Evolutionary conservation across 352 stramenopile genomes (phyloP), one percentile per base, ranked within the genome.

Genomic region (Globisporangium okanoganense): DNA sequence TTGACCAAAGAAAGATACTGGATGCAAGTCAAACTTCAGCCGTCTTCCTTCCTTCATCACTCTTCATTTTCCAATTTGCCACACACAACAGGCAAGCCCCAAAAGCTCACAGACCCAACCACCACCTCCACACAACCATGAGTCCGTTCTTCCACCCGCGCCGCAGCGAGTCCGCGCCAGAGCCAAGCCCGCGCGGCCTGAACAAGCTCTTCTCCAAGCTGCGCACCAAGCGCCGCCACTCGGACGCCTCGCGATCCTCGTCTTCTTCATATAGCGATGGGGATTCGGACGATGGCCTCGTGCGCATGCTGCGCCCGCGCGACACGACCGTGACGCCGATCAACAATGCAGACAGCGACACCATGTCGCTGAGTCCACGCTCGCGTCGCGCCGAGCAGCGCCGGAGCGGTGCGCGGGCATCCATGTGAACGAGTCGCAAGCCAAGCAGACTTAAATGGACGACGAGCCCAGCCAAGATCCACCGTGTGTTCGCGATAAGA

Each of bases 301-400:
- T 83, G 9, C 62, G 71, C 38, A 51, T 79, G 38, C 65, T 83
- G 56, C 61, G 72, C 1, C 74, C 74, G 16, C 45, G 65, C 8
- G 74, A 83, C 56, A 83, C 70, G 6, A 43, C 77, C 24, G 72
- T 80, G 57, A 78, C 55, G 6, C 64, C 64, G 6, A 64, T 80
- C 40, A 60, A 62, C 27, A 33, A 3, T 12, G 14, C 13, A 1
- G 27, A 43, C 33, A 33, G 33, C 20, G 13, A 45, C 13, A 9
- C 12, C 36, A 14, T 24, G 25, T 24, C 36, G 47, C 25, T 53
- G 24, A 58, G 52, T 49, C 52, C 52, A 14, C 52, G 52, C 25
- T 41, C 20, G 41, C 55, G 40, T 8, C 38, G 43, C 33, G 43
- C 38, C 1, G 29, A 49, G 36, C 25, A 22, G 38, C 55, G 55